Conservation (phyloP, 2,329 filamentous ascomycete species). For the Tolypocladium amazonense region DNA sequence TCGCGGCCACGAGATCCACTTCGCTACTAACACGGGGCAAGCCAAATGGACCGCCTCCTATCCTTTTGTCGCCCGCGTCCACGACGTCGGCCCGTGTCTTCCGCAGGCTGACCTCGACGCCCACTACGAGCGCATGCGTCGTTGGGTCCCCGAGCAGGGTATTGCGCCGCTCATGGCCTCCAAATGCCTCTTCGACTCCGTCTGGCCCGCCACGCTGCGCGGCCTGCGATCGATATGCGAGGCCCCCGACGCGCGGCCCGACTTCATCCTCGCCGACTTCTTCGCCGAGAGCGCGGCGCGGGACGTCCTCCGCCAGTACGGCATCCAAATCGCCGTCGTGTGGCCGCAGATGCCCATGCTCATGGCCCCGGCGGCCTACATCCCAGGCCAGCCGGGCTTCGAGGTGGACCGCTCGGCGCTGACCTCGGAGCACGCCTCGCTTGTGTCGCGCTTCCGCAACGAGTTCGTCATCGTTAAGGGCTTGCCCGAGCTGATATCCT, state of each 20-base stretch:
- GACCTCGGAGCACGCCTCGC: slow-evolving; percentile 26
- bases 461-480: slow-evolving; percentile 17
- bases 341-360: slow-evolving; percentile 30
- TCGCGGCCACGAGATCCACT: slow-evolving; percentile 24
- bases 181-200: slow-evolving; percentile 26
- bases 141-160: slow-evolving; percentile 20
- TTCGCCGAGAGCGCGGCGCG: slow-evolving; percentile 26
- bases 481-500: slow-evolving; percentile 17
- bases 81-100: slow-evolving; percentile 19
- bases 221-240: slow-evolving; percentile 5
- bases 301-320: slow-evolving; percentile 26
- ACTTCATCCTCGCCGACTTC: slow-evolving; percentile 32
- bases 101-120: slow-evolving; percentile 15
- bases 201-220: slow-evolving; percentile 20
- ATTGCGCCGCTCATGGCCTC: slow-evolving; percentile 19
- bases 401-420: slow-evolving; percentile 21
- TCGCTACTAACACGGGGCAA: slow-evolving; percentile 26
- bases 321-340: slow-evolving; percentile 25
- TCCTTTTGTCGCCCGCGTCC: slow-evolving; percentile 17
- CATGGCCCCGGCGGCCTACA: slow-evolving; percentile 25
- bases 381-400: slow-evolving; percentile 29
- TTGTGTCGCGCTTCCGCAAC: slow-evolving; percentile 24
- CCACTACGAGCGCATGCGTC: slow-evolving; percentile 24
- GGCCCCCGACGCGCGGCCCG: slow-evolving; percentile 12
- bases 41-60: slow-evolving; percentile 20